Conservation (phyloP, 148 eudicot genomes). For the Arctostaphylos glauca region DNA sequence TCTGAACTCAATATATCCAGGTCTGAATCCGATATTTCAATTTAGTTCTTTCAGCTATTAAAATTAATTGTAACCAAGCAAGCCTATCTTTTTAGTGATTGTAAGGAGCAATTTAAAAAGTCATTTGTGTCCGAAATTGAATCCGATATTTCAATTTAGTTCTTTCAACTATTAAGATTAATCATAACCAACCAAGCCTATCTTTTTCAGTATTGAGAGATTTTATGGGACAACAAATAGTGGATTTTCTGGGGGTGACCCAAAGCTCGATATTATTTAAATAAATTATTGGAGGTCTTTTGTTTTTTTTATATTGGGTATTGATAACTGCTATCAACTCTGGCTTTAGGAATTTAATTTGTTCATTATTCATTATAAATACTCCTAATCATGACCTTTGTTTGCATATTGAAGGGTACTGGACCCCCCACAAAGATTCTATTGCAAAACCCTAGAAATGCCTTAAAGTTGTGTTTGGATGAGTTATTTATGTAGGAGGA, state of each 20-base stretch:
- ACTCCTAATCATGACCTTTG: neutral
- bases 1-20: too few species aligned
- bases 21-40: too few species aligned
- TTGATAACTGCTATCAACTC: neutral
- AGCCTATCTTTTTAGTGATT: too few species aligned
- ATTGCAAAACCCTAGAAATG: neutral
- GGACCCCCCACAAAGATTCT: neutral
- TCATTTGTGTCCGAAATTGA: too few species aligned
- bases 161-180: neutral
- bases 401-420: neutral
- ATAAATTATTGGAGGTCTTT: neutral
- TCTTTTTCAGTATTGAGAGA: neutral
- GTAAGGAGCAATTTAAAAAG: too few species aligned
- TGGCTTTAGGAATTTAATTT: neutral
- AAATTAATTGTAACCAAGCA: too few species aligned
- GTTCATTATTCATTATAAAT: neutral
- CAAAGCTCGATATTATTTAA: too few species aligned
- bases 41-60: too few species aligned
- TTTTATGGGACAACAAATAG: neutral
- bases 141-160: neutral
- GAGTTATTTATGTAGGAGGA: neutral
- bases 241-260: too few species aligned
- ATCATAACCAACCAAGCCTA: neutral
- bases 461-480: neutral
- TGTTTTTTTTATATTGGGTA: neutral